Evolutionary conservation across 306 rosid genomes (phyloP), one percentile per base, ranked within the genome.

Genomic region (Canavalia gladiata): DNA sequence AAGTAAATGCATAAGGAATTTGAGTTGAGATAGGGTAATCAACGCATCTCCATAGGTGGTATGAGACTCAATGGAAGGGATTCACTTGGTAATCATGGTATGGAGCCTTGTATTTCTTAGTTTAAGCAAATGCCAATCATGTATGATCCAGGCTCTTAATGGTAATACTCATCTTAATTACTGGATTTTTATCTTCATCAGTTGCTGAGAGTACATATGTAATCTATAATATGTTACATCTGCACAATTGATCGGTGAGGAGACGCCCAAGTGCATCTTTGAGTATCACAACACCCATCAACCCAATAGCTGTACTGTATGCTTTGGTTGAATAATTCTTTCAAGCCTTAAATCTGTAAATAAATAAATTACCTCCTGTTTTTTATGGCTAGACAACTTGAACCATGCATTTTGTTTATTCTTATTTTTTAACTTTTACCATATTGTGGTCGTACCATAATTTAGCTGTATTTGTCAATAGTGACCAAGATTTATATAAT

Each of bases 1-100:
- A 69, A 82, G 52, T 81, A 31, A 80, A 81, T 77, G 73, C 68
- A 3, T 70, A 37, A 31, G 18, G 46, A 54, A 67, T 49, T 72
- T 45, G 64, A 78, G 60, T 72, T 45, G 64, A 78, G 60, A 42
- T 28, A 60, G 45, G 46, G 66, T 62, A 71, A 41, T 45, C 42
- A 62, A 41, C 54, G 2, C 77, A 12, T 47, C 55, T 68, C 80
- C 59, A 18, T n/a, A 6, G 39, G 13, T 8, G 34, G 59, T 9
- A 28, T 45, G 45, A 74, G 60, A 79, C 60, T 84, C 69, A 10
- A 45, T 30, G 5, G 65, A 41, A 51, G 37, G 55, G 65, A 33
- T 81, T 49, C 60, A 66, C 77, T 72, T 74, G 55, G 79, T 41
- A 34, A 28, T 75, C 8, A 6, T 43, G 56, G 79, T 74, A 35